A percentile compares a stretch with the other conserved stretches of the same genome.
Conservation (phyloP, 495 filamentous ascomycete genomes). For the Astrothelium subdiscretum region DNA sequence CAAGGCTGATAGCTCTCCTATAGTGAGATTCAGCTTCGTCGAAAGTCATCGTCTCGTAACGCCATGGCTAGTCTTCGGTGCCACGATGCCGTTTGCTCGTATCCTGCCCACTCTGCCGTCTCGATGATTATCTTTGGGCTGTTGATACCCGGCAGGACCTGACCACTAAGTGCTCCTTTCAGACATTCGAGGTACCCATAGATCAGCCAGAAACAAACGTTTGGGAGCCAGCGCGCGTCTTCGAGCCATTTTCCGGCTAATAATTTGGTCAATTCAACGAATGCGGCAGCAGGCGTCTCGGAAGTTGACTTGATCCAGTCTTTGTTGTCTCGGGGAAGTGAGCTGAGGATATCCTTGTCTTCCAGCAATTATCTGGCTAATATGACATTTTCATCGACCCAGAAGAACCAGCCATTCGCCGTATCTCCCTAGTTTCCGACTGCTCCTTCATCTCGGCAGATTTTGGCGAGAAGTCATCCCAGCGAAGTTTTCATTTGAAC, state of each 20-base stretch:
- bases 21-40: conserved; percentile 4
- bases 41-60: neutral
- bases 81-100: conserved; percentile 8
- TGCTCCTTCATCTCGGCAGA: neutral
- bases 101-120: conserved; percentile 3
- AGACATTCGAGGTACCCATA: neutral
- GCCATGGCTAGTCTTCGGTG: conserved; percentile 3
- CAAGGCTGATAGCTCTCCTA: neutral
- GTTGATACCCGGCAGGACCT: neutral
- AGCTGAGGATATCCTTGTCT: conserved; percentile 2
- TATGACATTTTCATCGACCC: conserved; percentile 1
- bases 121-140: neutral
- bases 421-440: neutral
- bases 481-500: neutral
- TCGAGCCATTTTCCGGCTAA: conserved; percentile 2
- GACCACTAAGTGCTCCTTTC: neutral
- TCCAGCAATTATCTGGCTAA: neutral
- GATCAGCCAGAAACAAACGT: neutral
- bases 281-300: neutral
- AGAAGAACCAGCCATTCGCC: neutral
- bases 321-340: neutral
- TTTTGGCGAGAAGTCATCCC: neutral
- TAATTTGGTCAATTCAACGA: conserved; percentile 1
- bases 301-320: neutral
- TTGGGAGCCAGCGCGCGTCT: neutral